phyloP scores from a whole-genome alignment of 768 basidiomycete species.

The Termitomyces titanicus region DNA sequence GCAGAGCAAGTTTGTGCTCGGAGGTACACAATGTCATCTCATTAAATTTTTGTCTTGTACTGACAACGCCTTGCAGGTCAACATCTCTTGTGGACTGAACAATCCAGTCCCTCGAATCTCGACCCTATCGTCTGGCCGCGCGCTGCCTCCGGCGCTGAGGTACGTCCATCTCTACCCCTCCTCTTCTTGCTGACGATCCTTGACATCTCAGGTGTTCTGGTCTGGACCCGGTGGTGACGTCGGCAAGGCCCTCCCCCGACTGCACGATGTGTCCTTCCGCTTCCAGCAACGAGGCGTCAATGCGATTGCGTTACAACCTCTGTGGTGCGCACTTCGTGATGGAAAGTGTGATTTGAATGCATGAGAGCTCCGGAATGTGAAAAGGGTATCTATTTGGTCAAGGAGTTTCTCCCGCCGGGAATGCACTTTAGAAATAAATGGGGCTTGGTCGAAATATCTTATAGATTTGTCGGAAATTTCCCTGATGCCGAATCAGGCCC shows the following conservation, averaged over 20 bases:
- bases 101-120: too few species aligned
- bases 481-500: too few species aligned
- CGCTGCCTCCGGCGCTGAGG: slow-evolving; percentile 70
- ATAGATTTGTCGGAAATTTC: too few species aligned
- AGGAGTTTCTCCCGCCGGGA: too few species aligned
- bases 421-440: too few species aligned
- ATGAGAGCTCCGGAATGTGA: too few species aligned
- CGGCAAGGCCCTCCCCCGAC: slow-evolving; percentile 52
- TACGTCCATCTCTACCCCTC: slow-evolving; percentile 3
- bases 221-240: slow-evolving; percentile 48
- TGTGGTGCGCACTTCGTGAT: slow-evolving; percentile 70
- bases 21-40: slow-evolving; percentile 43
- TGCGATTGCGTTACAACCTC: slow-evolving; percentile 62
- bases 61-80: slow-evolving; percentile 37
- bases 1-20: slow-evolving; percentile 56
- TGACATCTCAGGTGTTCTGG: slow-evolving; percentile 56
- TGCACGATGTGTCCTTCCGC: slow-evolving; percentile 65
- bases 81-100: slow-evolving; percentile 73
- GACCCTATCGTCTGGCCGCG: slow-evolving; percentile 72
- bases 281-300: slow-evolving; percentile 58
- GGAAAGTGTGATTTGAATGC: slow-evolving; percentile 17
- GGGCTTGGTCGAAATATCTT: too few species aligned
- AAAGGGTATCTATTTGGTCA: too few species aligned
- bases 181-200: background rate
- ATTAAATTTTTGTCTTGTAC: background rate